Base-by-base conservation (phyloP, 176 grass and related monocot species). In the Avena sativa region DNA sequence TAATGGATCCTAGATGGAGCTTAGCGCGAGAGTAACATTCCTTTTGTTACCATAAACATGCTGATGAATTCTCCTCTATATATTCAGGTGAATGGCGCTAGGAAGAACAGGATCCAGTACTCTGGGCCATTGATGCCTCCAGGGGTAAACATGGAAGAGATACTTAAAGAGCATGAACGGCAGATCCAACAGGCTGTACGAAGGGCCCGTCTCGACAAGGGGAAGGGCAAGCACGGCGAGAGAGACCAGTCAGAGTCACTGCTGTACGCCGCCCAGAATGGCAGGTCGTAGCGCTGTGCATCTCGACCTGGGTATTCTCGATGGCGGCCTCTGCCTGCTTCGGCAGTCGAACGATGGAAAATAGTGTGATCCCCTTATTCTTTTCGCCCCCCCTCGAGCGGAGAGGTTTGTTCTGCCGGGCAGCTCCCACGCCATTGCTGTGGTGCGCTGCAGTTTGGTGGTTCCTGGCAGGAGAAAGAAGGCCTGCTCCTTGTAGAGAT, bases 101-200 rank as follows among this genome's bases (percentile, higher is more conserved):
- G 93, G 83, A 99, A 99, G 94, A 98, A 94, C 81, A 91, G 92
- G 87, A 97, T 99, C 83, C 97, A 94, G 79, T 99, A 90, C 83
- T 99, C 94, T 0, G 97, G 97, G 58, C 97, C 97, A 52, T 84
- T 99, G 21, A 93, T 99, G 94, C 97, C 97, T 79, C 94, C 92
- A 14, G 94, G 97, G 68, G 94, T 90, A 68, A 94, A 96, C 86
- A 87, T 97, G 59, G 92, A 99, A 15, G 97, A 99, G 79, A 90
- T 99, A 48, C 91, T 99, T 46, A 94, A 84, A 89, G 97, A 99
- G 66, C 97, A 99, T 11, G 97, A 97, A 58, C 82, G 89, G 46
- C 97, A 99, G 56, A 94, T 99, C 83, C 92, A 99, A 74, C 94
- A 94, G 46, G 94, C 92, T 0, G 94, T 93, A 1, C 84, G 92